phyloP scores from a whole-genome alignment of 139 green algal genomes.

The Tetraselmis striata region DNA sequence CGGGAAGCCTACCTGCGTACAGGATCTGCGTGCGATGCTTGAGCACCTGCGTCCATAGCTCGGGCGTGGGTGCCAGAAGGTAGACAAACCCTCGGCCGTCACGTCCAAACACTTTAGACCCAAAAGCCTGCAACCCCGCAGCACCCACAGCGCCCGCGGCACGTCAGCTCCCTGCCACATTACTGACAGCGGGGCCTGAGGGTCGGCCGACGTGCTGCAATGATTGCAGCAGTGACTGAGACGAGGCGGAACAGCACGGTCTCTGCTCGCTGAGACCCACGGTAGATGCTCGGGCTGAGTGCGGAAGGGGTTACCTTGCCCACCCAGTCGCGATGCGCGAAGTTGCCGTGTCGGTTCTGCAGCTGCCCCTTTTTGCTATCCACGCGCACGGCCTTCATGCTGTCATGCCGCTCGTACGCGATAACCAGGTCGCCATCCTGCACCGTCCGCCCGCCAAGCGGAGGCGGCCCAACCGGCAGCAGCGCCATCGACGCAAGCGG shows the following conservation, averaged over 20 bases:
- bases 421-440: constrained; percentile 69
- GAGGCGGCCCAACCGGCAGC: not conserved
- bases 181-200: too few relatives aligned
- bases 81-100: constrained; percentile 53
- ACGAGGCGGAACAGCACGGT: too few relatives aligned
- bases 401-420: constrained; percentile 68
- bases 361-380: constrained; percentile 20
- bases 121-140: constrained; percentile 39
- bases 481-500: too few relatives aligned
- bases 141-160: constrained; percentile 9
- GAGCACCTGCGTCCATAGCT: constrained; percentile 87
- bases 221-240: too few relatives aligned
- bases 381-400: constrained; percentile 61
- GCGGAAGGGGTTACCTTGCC: not conserved
- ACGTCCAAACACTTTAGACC: constrained; percentile 42
- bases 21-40: constrained; percentile 78
- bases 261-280: too few relatives aligned
- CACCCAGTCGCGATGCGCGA: constrained; percentile 26
- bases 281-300: not conserved
- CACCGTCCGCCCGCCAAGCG: constrained; percentile 26
- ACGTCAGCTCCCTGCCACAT: too few relatives aligned
- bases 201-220: too few relatives aligned
- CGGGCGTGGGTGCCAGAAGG: constrained; percentile 73
- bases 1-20: constrained; percentile 60
- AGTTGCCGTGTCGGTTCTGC: constrained; percentile 54